These are phyloP conservation scores for Geosmithia morbida DNA, from an alignment of 2,329 filamentous ascomycete species.

Conservation along the genomic window DNA sequence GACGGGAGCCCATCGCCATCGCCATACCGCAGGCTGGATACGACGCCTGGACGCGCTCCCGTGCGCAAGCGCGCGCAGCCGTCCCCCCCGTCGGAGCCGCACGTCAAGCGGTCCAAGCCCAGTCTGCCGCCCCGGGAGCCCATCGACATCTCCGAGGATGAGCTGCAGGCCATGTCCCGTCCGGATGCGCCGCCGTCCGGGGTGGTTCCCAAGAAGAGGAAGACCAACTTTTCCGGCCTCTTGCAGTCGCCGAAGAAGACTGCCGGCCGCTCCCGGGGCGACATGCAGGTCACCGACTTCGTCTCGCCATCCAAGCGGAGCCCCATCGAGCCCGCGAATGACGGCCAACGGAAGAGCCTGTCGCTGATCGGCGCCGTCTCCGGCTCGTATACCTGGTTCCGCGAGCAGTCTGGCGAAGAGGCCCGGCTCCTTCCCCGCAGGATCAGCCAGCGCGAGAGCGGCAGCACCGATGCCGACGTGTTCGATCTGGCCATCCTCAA, in stretches of 20 bases:
- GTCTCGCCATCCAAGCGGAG: neutral
- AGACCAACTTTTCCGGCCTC: slow-evolving; percentile 7
- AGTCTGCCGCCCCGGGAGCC: slow-evolving; percentile 4
- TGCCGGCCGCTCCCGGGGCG: slow-evolving; percentile 7
- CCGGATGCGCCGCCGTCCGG: neutral
- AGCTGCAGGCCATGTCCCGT: slow-evolving; percentile 8
- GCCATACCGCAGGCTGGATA: slow-evolving; percentile 1
- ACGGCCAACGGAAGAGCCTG: neutral
- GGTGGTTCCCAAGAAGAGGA: neutral
- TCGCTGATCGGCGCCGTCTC: slow-evolving; percentile 10
- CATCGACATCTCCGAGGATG: slow-evolving; percentile 12
- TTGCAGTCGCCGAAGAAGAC: neutral
- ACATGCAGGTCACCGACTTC: slow-evolving; percentile 12
- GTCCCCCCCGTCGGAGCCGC: slow-evolving; percentile 1
- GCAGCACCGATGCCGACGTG: neutral
- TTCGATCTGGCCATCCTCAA: neutral
- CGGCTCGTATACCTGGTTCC: slow-evolving; percentile 5
- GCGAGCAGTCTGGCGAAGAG: neutral
- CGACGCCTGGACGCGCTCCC: neutral
- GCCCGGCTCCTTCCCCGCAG: slow-evolving; percentile 2
- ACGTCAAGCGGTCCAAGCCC: slow-evolving; percentile 6
- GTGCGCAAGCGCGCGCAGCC: neutral
- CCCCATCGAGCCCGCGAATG: neutral
- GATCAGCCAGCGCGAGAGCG: too few species aligned
- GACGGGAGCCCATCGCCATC: slow-evolving; percentile 10